Evolutionary conservation across 371 early-diverging fungal genomes (phyloP).

Genomic region (Conidiobolus incongruus): DNA sequence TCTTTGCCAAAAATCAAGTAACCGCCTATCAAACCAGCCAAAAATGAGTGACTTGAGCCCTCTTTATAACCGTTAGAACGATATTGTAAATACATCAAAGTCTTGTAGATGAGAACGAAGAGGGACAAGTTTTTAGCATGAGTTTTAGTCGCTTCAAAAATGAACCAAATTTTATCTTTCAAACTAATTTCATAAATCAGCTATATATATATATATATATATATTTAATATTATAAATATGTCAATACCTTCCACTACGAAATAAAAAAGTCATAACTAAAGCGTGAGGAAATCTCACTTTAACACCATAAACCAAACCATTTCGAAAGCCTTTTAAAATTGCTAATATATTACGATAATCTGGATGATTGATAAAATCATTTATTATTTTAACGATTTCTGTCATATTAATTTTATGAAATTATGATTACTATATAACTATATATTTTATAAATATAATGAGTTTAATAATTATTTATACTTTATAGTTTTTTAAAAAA

Average conservation of each 20-base stretch:
- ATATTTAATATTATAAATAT: background rate
- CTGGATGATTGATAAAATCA: constrained; percentile 35
- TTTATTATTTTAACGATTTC: background rate
- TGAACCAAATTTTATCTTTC: constrained; percentile 40
- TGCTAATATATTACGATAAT: constrained; percentile 55
- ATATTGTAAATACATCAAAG: constrained; percentile 49
- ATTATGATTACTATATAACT: no score
- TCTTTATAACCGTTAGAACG: constrained; percentile 47
- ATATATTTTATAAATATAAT: no score
- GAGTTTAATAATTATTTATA: no score
- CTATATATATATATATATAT: background rate
- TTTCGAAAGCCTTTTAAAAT: constrained; percentile 88
- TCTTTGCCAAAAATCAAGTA: constrained; percentile 87
- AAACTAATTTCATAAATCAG: constrained; percentile 14
- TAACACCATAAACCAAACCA: constrained; percentile 90
- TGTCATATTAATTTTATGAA: no score
- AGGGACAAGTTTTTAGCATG: constrained; percentile 77
- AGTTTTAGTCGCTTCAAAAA: constrained; percentile 70
- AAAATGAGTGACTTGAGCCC: constrained; percentile 51
- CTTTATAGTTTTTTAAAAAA: no score
- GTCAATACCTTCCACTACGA: constrained; percentile 56
- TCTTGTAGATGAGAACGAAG: constrained; percentile 86
- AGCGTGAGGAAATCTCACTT: constrained; percentile 92
- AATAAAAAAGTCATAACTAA: constrained; percentile 93
- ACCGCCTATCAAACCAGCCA: constrained; percentile 88